A percentile compares a stretch with the other conserved stretches of the same genome.
These are phyloP conservation scores for Debaryomycetaceae sp. DNA, from an alignment of 1,139 yeast species.

Conservation along the genomic window DNA sequence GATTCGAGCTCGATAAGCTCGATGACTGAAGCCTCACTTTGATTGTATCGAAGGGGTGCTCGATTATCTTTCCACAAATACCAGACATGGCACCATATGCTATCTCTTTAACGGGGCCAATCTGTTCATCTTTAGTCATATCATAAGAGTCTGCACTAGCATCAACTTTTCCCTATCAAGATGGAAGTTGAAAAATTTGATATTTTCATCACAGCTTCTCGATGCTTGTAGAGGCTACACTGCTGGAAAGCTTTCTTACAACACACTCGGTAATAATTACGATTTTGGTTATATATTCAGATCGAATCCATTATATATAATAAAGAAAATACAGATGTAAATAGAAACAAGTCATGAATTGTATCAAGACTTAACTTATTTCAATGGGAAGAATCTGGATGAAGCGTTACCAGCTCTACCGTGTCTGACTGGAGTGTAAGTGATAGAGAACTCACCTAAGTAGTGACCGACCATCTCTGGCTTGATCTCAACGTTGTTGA, in stretches of 20 bases:
- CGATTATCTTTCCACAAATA: slow-evolving; percentile 77
- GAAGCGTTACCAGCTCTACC: slow-evolving; percentile 99
- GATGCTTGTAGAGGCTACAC: too few species aligned
- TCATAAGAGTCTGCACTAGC: neutral
- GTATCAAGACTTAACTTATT: slow-evolving; percentile 25
- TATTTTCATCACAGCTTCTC: too few species aligned
- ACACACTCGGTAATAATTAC: too few species aligned
- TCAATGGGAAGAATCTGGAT: slow-evolving; percentile 75
- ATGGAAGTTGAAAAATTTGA: too few species aligned
- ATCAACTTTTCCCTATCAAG: too few species aligned
- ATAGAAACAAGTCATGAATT: neutral
- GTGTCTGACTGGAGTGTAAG: slow-evolving; percentile 99
- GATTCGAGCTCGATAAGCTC: slow-evolving; percentile 50
- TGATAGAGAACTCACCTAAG: slow-evolving; percentile 99
- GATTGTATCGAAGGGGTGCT: slow-evolving; percentile 89
- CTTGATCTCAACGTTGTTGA: slow-evolving; percentile 98
- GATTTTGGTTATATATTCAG: neutral
- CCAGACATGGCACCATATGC: slow-evolving; percentile 63
- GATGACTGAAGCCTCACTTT: slow-evolving; percentile 82
- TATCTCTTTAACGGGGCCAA: slow-evolving; percentile 34
- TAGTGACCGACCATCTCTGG: slow-evolving; percentile 99
- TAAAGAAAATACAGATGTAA: neutral
- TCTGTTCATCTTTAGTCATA: neutral
- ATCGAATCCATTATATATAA: neutral
- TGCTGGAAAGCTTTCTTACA: too few species aligned